phyloP scores from a whole-genome alignment of 2,329 filamentous ascomycete genomes.

The Fusarium dlaminii region DNA sequence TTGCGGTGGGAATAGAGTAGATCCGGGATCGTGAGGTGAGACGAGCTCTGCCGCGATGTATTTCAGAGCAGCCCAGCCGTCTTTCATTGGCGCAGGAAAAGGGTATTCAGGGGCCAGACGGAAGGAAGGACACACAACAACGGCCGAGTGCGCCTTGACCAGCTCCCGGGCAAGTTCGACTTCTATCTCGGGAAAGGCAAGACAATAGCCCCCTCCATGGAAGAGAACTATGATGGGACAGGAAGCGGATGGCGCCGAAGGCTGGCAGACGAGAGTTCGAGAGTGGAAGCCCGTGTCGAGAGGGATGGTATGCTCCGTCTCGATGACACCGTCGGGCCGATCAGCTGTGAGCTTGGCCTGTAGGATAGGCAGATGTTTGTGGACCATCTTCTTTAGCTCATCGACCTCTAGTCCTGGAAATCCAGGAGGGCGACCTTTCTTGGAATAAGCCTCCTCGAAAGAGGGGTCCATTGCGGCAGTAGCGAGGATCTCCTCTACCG shows the following conservation, averaged over 20 bases:
- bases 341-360: neutral
- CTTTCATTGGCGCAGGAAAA: neutral
- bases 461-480: neutral
- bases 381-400: neutral
- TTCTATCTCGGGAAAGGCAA: neutral
- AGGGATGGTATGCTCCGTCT: neutral
- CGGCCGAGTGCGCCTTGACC: neutral
- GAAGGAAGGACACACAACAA: neutral
- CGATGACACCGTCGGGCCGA: neutral
- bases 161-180: neutral
- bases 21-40: neutral
- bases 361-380: neutral
- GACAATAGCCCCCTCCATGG: neutral
- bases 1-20: neutral
- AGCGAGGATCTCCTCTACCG: neutral
- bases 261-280: neutral
- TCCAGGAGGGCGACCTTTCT: neutral
- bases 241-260: neutral
- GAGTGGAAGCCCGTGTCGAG: neutral
- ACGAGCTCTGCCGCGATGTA: neutral
- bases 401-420: neutral
- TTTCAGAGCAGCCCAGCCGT: neutral
- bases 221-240: neutral
- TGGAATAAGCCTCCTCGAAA: neutral
- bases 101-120: neutral